Conservation (phyloP, 345 rosid species). For the Corymbia maculata region DNA sequence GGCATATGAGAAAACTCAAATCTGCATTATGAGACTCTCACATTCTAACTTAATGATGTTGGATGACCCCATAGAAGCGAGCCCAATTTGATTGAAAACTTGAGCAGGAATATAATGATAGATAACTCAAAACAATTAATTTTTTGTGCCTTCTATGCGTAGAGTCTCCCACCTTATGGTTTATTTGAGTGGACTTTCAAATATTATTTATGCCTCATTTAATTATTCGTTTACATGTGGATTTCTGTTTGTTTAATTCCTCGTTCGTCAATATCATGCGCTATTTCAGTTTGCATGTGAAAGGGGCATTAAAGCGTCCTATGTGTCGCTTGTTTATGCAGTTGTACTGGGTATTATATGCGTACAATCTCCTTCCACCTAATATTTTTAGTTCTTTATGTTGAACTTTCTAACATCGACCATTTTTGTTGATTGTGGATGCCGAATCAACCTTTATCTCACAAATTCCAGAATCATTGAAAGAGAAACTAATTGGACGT, state of each 20-base stretch:
- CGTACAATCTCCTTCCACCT: not conserved
- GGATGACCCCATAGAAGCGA: not conserved
- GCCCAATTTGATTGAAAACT: not conserved
- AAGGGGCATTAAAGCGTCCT: not conserved
- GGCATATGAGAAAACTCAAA: not conserved
- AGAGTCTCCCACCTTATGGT: not conserved
- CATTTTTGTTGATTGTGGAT: conserved; percentile 59
- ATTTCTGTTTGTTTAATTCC: not conserved
- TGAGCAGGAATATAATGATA: not conserved
- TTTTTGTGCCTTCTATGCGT: not conserved
- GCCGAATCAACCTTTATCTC: conserved; percentile 47
- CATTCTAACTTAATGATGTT: not conserved
- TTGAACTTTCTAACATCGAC: not conserved
- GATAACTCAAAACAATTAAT: not conserved
- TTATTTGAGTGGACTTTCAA: not conserved
- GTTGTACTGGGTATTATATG: not conserved
- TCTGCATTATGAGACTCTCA: not conserved
- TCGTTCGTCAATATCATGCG: not conserved
- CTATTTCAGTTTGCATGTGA: not conserved
- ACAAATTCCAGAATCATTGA: conserved; percentile 63
- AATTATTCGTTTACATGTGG: not conserved
- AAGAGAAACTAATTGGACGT: conserved; percentile 49
- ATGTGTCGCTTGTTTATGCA: not conserved
- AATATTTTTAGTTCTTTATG: not conserved
- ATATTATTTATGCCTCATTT: not conserved